phyloP scores from a whole-genome alignment of 2,329 filamentous ascomycete genomes.

The Teratosphaeria zuluensis region DNA sequence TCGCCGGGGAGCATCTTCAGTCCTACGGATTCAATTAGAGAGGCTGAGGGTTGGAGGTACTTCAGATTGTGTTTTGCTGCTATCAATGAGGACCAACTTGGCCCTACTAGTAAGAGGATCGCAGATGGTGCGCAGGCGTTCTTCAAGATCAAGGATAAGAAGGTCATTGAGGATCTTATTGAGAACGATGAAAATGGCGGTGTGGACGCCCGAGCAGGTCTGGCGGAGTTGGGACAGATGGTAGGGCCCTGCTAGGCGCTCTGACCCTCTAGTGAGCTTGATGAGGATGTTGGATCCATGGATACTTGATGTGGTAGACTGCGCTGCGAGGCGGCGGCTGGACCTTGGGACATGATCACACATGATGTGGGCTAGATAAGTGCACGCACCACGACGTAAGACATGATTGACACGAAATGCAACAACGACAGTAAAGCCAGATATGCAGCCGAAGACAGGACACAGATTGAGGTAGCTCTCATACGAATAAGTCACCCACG shows the following conservation, averaged over 20 bases:
- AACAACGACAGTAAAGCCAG: no score
- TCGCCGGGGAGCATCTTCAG: slow-evolving; percentile 66
- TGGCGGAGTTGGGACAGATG: not conserved
- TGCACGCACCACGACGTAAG: no score
- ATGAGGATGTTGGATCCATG: no score
- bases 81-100: slow-evolving; percentile 61
- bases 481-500: no score
- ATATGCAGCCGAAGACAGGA: no score
- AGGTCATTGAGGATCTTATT: slow-evolving; percentile 55
- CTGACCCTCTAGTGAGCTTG: no score
- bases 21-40: slow-evolving; percentile 50
- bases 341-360: no score
- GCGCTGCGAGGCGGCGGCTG: no score
- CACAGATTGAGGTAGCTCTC: no score
- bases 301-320: no score
- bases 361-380: no score
- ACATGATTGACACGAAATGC: no score
- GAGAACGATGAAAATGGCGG: slow-evolving; percentile 27
- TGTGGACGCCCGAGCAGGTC: not conserved
- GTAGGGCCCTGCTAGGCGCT: not conserved
- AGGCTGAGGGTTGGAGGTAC: slow-evolving; percentile 57
- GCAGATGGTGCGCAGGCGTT: slow-evolving; percentile 62
- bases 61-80: slow-evolving; percentile 79
- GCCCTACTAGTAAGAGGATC: slow-evolving; percentile 52
- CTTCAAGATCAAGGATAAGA: slow-evolving; percentile 61